Evolutionary conservation across 805 yeast genomes (phyloP).

Genomic region (Yarrowia alimentaria): DNA sequence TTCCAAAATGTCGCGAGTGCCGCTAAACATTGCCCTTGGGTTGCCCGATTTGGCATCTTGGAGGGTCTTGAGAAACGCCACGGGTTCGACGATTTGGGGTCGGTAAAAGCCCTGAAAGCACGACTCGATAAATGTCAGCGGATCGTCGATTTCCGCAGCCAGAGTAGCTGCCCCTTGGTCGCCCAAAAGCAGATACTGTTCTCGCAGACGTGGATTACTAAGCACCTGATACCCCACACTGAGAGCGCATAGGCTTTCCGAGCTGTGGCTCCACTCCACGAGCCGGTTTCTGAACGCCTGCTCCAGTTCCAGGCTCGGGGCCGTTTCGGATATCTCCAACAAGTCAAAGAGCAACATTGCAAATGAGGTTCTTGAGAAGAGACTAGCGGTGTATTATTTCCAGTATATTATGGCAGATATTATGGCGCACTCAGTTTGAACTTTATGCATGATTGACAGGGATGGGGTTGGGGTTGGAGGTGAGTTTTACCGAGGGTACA

Average conservation of each 20-base stretch:
- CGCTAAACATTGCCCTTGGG: not conserved
- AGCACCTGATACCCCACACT: constrained; percentile 8
- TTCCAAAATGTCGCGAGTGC: constrained; percentile 2
- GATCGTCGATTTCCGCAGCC: constrained; percentile 1
- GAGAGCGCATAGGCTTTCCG: constrained; percentile 8
- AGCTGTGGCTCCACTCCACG: constrained; percentile 15
- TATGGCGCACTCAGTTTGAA: no score
- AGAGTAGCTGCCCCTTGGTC: not conserved
- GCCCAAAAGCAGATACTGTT: not conserved
- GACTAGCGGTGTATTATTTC: no score
- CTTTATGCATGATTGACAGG: no score
- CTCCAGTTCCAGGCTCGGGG: constrained; percentile 1
- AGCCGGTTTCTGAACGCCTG: constrained; percentile 10
- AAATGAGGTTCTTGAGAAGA: no score
- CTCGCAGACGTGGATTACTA: constrained; percentile 5
- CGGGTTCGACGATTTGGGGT: constrained; percentile 12
- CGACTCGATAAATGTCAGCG: constrained; percentile 6
- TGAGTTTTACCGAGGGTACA: no score
- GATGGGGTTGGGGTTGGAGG: no score
- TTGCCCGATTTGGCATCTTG: constrained; percentile 1
- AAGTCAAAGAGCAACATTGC: constrained; percentile 9
- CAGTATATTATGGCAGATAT: no score
- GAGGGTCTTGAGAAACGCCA: not conserved
- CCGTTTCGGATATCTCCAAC: not conserved
- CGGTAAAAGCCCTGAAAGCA: constrained; percentile 18